phyloP scores from a whole-genome alignment of 371 early-diverging fungal genomes.

The Globomyces sp. region DNA sequence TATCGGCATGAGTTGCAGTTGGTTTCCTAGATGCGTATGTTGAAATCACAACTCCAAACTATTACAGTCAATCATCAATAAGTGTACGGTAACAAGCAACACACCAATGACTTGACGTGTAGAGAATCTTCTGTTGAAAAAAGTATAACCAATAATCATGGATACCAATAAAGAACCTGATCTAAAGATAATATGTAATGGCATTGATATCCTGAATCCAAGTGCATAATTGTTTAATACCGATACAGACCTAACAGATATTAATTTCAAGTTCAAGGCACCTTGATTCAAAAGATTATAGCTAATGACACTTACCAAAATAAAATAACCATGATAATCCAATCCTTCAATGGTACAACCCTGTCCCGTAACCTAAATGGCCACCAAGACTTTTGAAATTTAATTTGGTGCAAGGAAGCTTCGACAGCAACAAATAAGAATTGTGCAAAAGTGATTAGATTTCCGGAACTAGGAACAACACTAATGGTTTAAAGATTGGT shows the following conservation, averaged over 20 bases:
- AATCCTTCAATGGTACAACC: slow-evolving; percentile 66
- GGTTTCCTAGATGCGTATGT: slow-evolving; percentile 34
- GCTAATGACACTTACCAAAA: slow-evolving; percentile 71
- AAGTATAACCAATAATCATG: slow-evolving; percentile 75
- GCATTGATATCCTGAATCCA: slow-evolving; percentile 77
- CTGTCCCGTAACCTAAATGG: slow-evolving; percentile 52
- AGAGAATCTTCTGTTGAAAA: slow-evolving; percentile 51
- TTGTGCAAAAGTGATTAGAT: slow-evolving; percentile 83
- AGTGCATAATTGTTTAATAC: slow-evolving; percentile 80
- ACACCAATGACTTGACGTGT: slow-evolving; percentile 56
- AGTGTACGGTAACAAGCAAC: slow-evolving; percentile 59
- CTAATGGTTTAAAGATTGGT: too few relatives aligned
- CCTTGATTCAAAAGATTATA: slow-evolving; percentile 74
- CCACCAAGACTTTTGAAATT: slow-evolving; percentile 29
- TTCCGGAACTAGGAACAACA: slow-evolving; percentile 63
- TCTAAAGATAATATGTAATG: slow-evolving; percentile 87
- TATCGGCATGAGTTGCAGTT: too few relatives aligned
- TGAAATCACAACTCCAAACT: slow-evolving; percentile 68
- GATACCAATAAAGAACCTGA: slow-evolving; percentile 79
- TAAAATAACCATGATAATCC: slow-evolving; percentile 73
- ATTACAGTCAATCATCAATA: too few relatives aligned
- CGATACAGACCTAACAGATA: slow-evolving; percentile 46
- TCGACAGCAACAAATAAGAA: slow-evolving; percentile 74
- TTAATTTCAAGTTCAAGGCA: slow-evolving; percentile 74
- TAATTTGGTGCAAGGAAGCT: slow-evolving; percentile 64